A percentile compares a stretch with the other conserved stretches of the same genome.
Conservation (phyloP, 2,329 filamentous ascomycete species). For the Tetracladium maxilliforme region DNA sequence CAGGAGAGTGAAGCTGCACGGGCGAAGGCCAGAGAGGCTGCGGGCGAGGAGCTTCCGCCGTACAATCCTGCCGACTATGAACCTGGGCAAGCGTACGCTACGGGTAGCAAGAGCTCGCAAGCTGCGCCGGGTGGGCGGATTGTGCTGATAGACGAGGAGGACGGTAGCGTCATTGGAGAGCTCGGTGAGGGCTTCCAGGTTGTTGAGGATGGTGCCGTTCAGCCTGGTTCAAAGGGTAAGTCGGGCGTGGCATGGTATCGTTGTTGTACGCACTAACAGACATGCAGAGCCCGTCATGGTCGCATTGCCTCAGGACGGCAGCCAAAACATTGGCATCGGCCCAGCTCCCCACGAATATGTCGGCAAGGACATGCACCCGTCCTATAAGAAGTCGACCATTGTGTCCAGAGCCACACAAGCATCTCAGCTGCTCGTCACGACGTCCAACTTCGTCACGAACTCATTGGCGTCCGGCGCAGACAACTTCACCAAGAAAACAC, state of each 20-base stretch:
- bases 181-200: constrained; percentile 70
- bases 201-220: constrained; percentile 60
- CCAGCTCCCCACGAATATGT: constrained; percentile 59
- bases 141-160: constrained; percentile 87
- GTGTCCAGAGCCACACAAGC: constrained; percentile 80
- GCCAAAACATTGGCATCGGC: constrained; percentile 49
- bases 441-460: constrained; percentile 65
- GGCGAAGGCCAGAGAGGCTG: constrained; percentile 12
- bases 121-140: constrained; percentile 65
- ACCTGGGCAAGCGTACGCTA: constrained; percentile 64
- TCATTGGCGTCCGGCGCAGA: constrained; percentile 66
- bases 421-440: constrained; percentile 83
- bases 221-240: constrained; percentile 83
- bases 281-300: constrained; percentile 63
- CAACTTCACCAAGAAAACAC: constrained; percentile 64
- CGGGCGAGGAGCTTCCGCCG: constrained; percentile 26
- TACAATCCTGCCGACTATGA: constrained; percentile 78
- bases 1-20: constrained; percentile 4
- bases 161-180: constrained; percentile 90
- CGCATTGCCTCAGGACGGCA: constrained; percentile 53
- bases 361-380: constrained; percentile 67
- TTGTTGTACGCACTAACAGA: constrained; percentile 6
- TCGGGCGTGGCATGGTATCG: constrained; percentile 10
- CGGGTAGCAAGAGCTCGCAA: constrained; percentile 40
- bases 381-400: constrained; percentile 77